Base-by-base conservation (phyloP, 1,139 yeast species). In the Saccharomycopsis hybrid region DNA sequence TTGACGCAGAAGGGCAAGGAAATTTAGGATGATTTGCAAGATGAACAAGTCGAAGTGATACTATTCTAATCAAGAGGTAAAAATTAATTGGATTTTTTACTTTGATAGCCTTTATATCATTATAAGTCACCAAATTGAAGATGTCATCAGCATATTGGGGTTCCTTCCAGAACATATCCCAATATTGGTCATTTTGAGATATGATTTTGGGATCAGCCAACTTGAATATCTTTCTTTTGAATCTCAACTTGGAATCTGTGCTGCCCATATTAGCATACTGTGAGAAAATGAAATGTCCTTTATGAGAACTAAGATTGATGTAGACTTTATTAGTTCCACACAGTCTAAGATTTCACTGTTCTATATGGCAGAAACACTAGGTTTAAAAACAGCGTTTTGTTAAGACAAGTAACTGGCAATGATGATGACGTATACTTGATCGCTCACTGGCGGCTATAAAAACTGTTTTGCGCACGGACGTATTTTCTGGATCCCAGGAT, bases 231-330 rank as follows among this genome's bases (percentile, higher is more conserved):
- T 81, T 87, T 58, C 74, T 74, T 62, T 78, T 81, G 62, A 78
- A 77, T 51, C 72, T 69, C 36, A 77, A 67, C 58, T 75, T 82
- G 28, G 90, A 85, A 54, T 86, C 94, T 24, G 82, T 70, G 35
- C 83, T 76, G 44, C 83, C 89, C 95, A 86, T 86, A 25, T 35
- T 44, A n/a, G n/a, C n/a, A n/a, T n/a, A n/a, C n/a, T n/a, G n/a
- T n/a, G n/a, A n/a, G n/a, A n/a, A n/a, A n/a, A n/a, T n/a, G n/a
- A n/a, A n/a, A n/a, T n/a, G n/a, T n/a, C n/a, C n/a, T n/a, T n/a
- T n/a, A n/a, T n/a, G n/a, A n/a, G n/a, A n/a, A n/a, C n/a, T n/a
- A n/a, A n/a, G n/a, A n/a, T n/a, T n/a, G n/a, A n/a, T n/a, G n/a
- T n/a, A n/a, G n/a, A n/a, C n/a, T n/a, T n/a, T n/a, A n/a, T n/a